Percentiles rank a stretch among this genome's conserved stretches.
These are phyloP conservation scores for Nannochloropsis granulata DNA, from an alignment of 108 stramenopile genomes.

Conservation along the genomic window DNA sequence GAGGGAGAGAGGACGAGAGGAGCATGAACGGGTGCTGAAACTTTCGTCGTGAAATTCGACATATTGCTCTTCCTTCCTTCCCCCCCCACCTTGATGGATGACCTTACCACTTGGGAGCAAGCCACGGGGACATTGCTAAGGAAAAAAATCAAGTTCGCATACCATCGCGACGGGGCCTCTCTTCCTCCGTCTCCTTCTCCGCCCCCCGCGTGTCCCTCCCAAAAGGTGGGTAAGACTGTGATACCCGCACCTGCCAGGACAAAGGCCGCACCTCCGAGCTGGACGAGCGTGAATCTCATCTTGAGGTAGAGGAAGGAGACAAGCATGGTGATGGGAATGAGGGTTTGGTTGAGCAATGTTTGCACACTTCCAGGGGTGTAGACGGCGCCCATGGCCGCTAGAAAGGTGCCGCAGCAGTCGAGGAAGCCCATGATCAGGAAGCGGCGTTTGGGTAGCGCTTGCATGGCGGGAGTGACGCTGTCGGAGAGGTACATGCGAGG, in stretches of 20 bases:
- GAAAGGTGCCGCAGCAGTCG: constrained; percentile 4
- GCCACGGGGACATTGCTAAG: neutral
- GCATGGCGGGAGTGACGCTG: neutral
- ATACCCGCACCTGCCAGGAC: neutral
- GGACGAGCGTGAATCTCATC: neutral
- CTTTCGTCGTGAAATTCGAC: too few relatives aligned
- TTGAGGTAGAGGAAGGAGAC: neutral
- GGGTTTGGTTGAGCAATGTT: constrained; percentile 11
- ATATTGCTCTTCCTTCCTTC: too few relatives aligned
- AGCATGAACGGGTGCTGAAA: too few relatives aligned
- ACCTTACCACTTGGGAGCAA: neutral
- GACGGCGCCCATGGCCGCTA: constrained; percentile 13
- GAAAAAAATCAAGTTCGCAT: neutral
- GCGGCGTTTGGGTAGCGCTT: neutral
- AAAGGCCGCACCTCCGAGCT: constrained; percentile 1
- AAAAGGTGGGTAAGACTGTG: neutral
- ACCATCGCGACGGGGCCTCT: neutral
- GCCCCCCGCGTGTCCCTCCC: neutral
- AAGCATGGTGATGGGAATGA: constrained; percentile 9
- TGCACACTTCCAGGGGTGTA: constrained; percentile 7
- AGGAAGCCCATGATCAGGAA: constrained; percentile 8
- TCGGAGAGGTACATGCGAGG: neutral
- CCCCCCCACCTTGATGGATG: too few relatives aligned
- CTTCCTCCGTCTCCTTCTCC: neutral
- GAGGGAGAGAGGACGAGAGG: neutral